Evolutionary conservation across 768 basidiomycete species (phyloP).

Genomic region (Podaxis sp.): DNA sequence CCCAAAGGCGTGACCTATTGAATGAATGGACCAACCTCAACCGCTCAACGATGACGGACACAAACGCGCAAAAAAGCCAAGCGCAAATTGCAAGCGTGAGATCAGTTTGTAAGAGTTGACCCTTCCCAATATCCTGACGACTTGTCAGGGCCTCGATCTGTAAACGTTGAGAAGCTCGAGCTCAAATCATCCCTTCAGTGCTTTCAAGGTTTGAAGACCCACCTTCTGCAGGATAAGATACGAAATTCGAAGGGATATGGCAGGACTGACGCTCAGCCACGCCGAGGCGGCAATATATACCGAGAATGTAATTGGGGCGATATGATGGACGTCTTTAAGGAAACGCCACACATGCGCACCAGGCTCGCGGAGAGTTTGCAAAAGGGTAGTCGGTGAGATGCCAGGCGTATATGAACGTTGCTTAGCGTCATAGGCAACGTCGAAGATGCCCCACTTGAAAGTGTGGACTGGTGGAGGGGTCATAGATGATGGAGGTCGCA

Average conservation of each 20-base stretch:
- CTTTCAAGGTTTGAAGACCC: slow-evolving; percentile 7
- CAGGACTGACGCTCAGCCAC: slow-evolving; percentile 28
- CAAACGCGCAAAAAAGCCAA: slow-evolving; percentile 23
- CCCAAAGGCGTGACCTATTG: not conserved
- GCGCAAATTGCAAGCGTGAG: slow-evolving; percentile 15
- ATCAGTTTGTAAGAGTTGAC: not conserved
- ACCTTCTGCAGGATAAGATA: slow-evolving; percentile 28
- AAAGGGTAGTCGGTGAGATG: not conserved
- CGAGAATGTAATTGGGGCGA: slow-evolving; percentile 18
- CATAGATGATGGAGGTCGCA: not conserved
- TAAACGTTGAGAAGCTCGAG: no score
- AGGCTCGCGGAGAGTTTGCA: not conserved
- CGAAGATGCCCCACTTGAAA: slow-evolving; percentile 31
- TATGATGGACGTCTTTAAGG: slow-evolving; percentile 17
- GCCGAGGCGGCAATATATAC: slow-evolving; percentile 23
- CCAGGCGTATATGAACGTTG: not conserved
- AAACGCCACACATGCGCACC: slow-evolving; percentile 13
- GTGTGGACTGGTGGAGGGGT: slow-evolving; percentile 14
- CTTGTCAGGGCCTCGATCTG: not conserved
- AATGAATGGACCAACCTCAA: slow-evolving; percentile 9
- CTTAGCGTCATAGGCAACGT: slow-evolving; percentile 25
- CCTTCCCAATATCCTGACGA: not conserved
- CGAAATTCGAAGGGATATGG: slow-evolving; percentile 28
- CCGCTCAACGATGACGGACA: slow-evolving; percentile 19
- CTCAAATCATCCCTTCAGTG: not conserved